phyloP scores from a whole-genome alignment of 805 yeast species.

The Saccharomyces eubayanus region DNA sequence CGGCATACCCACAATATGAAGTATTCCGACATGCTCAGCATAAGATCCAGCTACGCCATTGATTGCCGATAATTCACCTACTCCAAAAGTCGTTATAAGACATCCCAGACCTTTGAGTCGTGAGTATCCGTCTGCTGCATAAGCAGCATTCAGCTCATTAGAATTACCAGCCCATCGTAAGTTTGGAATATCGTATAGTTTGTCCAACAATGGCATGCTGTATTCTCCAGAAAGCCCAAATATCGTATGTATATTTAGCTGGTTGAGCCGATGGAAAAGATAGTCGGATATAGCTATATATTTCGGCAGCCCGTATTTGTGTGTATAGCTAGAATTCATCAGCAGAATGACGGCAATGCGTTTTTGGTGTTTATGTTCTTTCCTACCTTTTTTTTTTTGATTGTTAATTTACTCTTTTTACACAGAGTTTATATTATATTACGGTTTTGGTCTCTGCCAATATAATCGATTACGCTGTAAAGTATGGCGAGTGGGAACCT shows the following conservation, averaged over 20 bases:
- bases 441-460: not conserved
- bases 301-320: conserved; percentile 6
- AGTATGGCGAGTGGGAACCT: not conserved
- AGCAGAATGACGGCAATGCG: not conserved
- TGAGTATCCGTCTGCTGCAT: conserved; percentile 82
- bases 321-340: conserved; percentile 1
- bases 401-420: not conserved
- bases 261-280: conserved; percentile 46
- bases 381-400: not conserved
- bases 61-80: conserved; percentile 76
- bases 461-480: not conserved
- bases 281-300: conserved; percentile 50
- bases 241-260: conserved; percentile 42
- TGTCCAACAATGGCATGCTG: conserved; percentile 54
- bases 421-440: not conserved
- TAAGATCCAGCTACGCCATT: conserved; percentile 74
- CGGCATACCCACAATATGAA: conserved; percentile 78
- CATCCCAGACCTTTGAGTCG: conserved; percentile 34
- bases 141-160: conserved; percentile 80
- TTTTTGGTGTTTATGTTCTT: not conserved
- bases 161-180: conserved; percentile 70
- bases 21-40: conserved; percentile 69
- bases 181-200: conserved; percentile 41
- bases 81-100: conserved; percentile 57
- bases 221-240: conserved; percentile 72